A percentile compares a stretch with the other conserved stretches of the same genome.
Conservation (phyloP, 805 yeast genomes). For the Nakazawaea molendinolei region DNA sequence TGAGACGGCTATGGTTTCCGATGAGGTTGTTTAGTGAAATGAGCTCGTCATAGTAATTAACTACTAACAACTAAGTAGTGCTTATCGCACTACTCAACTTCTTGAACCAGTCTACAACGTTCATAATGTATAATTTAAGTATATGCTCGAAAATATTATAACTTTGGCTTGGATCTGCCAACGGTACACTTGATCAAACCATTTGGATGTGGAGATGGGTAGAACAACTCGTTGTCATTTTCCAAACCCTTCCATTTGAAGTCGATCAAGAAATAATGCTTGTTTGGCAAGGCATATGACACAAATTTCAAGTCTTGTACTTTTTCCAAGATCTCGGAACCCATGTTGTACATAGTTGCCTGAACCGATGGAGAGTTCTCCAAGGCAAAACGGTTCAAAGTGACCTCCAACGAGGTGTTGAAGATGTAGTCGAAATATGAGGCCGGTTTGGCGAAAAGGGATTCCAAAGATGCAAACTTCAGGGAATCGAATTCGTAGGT, state of each 20-base stretch:
- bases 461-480: conserved; percentile 41
- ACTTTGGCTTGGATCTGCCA: conserved; percentile 59
- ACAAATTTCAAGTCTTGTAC: conserved; percentile 59
- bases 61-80: no score
- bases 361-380: conserved; percentile 94
- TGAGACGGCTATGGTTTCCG: no score
- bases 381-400: conserved; percentile 71
- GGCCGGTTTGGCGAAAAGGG: conserved; percentile 45
- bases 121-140: no score
- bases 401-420: conserved; percentile 55
- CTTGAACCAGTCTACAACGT: no score
- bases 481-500: conserved; percentile 58
- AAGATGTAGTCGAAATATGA: conserved; percentile 55
- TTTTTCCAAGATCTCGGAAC: conserved; percentile 55
- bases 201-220: conserved; percentile 89
- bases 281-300: conserved; percentile 78
- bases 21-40: no score
- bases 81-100: no score
- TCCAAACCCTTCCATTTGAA: conserved; percentile 78
- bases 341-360: conserved; percentile 95
- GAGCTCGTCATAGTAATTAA: no score
- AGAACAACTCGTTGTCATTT: conserved; percentile 77
- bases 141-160: conserved; percentile 23
- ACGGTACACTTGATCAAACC: conserved; percentile 88
- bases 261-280: conserved; percentile 81